These are phyloP conservation scores for Apodospora peruviana DNA, from an alignment of 495 filamentous ascomycete species.

Conservation along the genomic window DNA sequence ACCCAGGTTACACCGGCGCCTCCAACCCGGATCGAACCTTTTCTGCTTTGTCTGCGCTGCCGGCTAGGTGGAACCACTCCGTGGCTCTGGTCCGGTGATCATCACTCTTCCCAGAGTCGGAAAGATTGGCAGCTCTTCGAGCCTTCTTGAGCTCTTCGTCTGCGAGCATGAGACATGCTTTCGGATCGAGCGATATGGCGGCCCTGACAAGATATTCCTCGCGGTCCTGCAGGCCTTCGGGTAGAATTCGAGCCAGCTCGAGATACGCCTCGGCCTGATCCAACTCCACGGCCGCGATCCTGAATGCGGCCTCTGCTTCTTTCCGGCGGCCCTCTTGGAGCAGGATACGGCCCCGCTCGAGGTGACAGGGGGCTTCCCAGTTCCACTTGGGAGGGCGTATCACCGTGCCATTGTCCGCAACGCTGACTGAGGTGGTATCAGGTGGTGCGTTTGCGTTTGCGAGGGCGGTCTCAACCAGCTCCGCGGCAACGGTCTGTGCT, in stretches of 20 bases:
- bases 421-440: not conserved
- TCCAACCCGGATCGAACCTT: no score
- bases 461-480: not conserved
- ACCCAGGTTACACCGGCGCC: no score
- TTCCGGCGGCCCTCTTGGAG: constrained; percentile 5
- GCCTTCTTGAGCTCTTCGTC: not conserved
- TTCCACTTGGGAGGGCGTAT: constrained; percentile 25
- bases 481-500: no score
- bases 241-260: constrained; percentile 23
- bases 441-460: not conserved
- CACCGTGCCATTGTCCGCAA: no score
- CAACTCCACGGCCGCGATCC: constrained; percentile 21
- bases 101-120: not conserved
- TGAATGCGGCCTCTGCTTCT: constrained; percentile 18
- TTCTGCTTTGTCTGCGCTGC: not conserved
- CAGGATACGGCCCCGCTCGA: constrained; percentile 18
- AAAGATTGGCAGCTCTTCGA: not conserved
- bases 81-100: constrained; percentile 1
- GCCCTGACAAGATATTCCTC: constrained; percentile 20
- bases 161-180: constrained; percentile 14
- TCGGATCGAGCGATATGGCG: constrained; percentile 17
- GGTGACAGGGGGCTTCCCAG: constrained; percentile 23
- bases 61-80: constrained; percentile 6
- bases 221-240: constrained; percentile 8
- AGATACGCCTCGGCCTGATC: constrained; percentile 16